Percentiles rank a stretch among this genome's conserved stretches.
Conservation (phyloP, 306 rosid genomes). For the Lotus japonicus region DNA sequence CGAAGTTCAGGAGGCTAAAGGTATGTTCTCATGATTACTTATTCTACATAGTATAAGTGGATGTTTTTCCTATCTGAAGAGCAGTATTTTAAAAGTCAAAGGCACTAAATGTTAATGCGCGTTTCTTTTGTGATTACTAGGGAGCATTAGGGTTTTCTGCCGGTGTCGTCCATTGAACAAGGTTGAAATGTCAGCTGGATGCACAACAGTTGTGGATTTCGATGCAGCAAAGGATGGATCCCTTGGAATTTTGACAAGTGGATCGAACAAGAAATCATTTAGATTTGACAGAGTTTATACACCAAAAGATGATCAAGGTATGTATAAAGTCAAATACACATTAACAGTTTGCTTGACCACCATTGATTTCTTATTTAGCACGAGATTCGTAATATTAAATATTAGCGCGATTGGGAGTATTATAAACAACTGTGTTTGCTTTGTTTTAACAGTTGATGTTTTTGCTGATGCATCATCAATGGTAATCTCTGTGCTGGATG, state of each 20-base stretch:
- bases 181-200: constrained; percentile 50
- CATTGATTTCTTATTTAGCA: not conserved
- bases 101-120: not conserved
- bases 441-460: constrained; percentile 63
- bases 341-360: constrained; percentile 2
- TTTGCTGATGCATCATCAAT: constrained; percentile 78
- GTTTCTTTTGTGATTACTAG: constrained; percentile 30
- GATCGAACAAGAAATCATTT: constrained; percentile 58
- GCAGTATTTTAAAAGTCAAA: not conserved
- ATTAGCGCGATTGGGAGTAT: not conserved
- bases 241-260: constrained; percentile 55
- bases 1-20: constrained; percentile 92
- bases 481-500: constrained; percentile 76
- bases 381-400: not conserved
- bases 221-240: constrained; percentile 81
- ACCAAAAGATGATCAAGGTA: constrained; percentile 84
- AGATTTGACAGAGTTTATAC: constrained; percentile 78
- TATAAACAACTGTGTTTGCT: constrained; percentile 10
- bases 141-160: constrained; percentile 84
- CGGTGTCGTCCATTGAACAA: constrained; percentile 86
- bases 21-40: constrained; percentile 30
- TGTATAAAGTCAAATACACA: not conserved
- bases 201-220: constrained; percentile 62
- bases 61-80: not conserved
- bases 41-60: not conserved